Conservation (phyloP, 1,284 basidiomycete species). For the Moesziomyces sp. region DNA sequence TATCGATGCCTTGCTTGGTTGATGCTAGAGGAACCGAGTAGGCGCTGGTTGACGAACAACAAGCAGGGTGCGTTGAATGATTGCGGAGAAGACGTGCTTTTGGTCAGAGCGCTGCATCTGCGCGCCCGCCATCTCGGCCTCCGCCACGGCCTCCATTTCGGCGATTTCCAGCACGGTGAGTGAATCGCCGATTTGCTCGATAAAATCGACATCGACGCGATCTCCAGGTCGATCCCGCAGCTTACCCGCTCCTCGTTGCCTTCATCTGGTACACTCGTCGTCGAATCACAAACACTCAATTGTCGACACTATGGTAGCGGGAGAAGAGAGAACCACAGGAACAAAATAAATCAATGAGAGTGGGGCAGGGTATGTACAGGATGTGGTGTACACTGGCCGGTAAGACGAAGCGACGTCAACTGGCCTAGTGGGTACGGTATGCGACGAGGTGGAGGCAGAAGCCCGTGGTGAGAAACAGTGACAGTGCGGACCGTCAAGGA, state of each 20-base stretch:
- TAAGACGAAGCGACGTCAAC: not conserved
- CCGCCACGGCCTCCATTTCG: slow-evolving; percentile 19
- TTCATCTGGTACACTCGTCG: no score
- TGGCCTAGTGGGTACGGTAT: not conserved
- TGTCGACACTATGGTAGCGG: not conserved
- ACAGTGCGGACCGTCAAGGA: no score
- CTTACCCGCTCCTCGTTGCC: no score
- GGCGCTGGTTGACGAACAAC: no score
- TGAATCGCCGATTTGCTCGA: not conserved
- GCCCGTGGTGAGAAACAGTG: no score
- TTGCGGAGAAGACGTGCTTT: not conserved
- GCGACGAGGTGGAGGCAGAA: not conserved
- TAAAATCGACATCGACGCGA: not conserved
- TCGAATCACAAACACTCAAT: no score
- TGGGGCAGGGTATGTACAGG: slow-evolving; percentile 6
- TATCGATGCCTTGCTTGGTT: no score
- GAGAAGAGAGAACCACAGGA: not conserved
- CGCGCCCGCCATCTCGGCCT: slow-evolving; percentile 10
- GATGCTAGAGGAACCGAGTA: no score
- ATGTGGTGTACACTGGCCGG: slow-evolving; percentile 1
- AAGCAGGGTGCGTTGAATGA: no score
- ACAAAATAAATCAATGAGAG: not conserved
- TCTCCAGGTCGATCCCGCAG: no score
- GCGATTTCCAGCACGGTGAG: slow-evolving; percentile 9
- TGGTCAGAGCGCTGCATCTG: not conserved